Conservation (phyloP, 106 monocot species). For the Apostasia shenzhenica region DNA sequence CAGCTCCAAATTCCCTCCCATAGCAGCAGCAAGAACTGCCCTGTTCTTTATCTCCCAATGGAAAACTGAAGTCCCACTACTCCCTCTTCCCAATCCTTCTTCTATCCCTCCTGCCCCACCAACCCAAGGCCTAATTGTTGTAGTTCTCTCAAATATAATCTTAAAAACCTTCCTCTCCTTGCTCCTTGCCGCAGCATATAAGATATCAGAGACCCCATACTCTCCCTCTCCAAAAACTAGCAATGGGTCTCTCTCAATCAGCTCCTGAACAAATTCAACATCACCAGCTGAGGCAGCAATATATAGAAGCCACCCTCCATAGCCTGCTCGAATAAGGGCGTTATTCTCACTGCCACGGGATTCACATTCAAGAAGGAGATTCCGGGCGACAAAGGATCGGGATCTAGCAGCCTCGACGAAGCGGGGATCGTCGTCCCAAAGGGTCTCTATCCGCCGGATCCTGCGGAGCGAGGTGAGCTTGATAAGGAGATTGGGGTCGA, state of each 20-base stretch:
- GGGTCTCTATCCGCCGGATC: conserved; percentile 63
- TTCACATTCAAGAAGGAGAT: conserved; percentile 69
- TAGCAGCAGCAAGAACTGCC: conserved; percentile 72
- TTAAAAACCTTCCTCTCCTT: conserved; percentile 47
- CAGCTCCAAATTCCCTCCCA: conserved; percentile 78
- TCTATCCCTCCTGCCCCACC: background rate
- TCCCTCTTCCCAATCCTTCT: background rate
- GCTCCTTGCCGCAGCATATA: conserved; percentile 86
- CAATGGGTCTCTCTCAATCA: conserved; percentile 50
- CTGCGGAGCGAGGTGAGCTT: conserved; percentile 96
- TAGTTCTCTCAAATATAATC: conserved; percentile 38
- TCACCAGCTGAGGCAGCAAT: conserved; percentile 80
- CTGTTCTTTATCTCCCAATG: conserved; percentile 63
- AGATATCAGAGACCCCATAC: conserved; percentile 85
- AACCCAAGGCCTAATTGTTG: conserved; percentile 17
- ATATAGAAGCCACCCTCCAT: conserved; percentile 93
- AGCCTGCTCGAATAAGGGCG: conserved; percentile 54
- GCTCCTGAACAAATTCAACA: conserved; percentile 32
- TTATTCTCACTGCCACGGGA: conserved; percentile 14
- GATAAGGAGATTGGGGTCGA: conserved; percentile 86
- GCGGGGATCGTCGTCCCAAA: conserved; percentile 73
- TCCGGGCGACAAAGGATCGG: conserved; percentile 50
- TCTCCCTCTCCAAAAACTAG: conserved; percentile 95
- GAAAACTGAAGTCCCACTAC: conserved; percentile 23
- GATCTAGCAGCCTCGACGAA: conserved; percentile 41